Evolutionary conservation across 2,329 filamentous ascomycete species (phyloP).

Genomic region (Fusarium pininemorale): DNA sequence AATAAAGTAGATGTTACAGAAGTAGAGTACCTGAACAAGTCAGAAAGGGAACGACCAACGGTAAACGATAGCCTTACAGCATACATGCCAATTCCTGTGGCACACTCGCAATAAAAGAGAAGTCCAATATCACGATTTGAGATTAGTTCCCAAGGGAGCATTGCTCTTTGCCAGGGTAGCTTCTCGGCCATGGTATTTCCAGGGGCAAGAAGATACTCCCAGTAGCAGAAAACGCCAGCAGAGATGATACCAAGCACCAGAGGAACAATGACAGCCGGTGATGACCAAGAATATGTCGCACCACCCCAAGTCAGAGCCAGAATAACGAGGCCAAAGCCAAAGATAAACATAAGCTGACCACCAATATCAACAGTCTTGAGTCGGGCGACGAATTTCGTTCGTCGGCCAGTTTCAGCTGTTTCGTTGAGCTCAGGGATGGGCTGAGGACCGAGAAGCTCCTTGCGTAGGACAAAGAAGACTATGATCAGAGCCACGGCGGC

Average conservation of each 20-base stretch:
- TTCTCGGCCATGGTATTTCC: slow-evolving; percentile 55
- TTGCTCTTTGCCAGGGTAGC: slow-evolving; percentile 66
- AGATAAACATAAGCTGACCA: slow-evolving; percentile 65
- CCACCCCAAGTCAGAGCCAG: slow-evolving; percentile 66
- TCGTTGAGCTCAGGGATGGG: slow-evolving; percentile 57
- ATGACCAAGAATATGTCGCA: slow-evolving; percentile 61
- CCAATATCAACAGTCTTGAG: slow-evolving; percentile 65
- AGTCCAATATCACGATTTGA: slow-evolving; percentile 65
- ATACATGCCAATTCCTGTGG: slow-evolving; percentile 65
- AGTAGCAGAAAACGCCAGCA: slow-evolving; percentile 55
- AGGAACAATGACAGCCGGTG: slow-evolving; percentile 58
- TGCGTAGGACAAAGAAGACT: slow-evolving; percentile 65
- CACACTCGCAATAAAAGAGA: slow-evolving; percentile 70
- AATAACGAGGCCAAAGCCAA: slow-evolving; percentile 63
- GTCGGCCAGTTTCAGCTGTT: slow-evolving; percentile 46
- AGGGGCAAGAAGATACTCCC: slow-evolving; percentile 65
- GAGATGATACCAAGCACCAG: slow-evolving; percentile 57
- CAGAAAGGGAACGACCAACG: slow-evolving; percentile 45
- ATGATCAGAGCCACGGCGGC: slow-evolving; percentile 60
- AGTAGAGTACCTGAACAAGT: slow-evolving; percentile 66
- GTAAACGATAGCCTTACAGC: slow-evolving; percentile 45
- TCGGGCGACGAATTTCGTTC: slow-evolving; percentile 52
- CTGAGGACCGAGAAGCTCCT: slow-evolving; percentile 65
- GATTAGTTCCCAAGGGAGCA: slow-evolving; percentile 71
- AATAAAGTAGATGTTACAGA: slow-evolving; percentile 74